phyloP scores from a whole-genome alignment of 371 early-diverging fungal genomes.

The Parasitella parasitica region DNA sequence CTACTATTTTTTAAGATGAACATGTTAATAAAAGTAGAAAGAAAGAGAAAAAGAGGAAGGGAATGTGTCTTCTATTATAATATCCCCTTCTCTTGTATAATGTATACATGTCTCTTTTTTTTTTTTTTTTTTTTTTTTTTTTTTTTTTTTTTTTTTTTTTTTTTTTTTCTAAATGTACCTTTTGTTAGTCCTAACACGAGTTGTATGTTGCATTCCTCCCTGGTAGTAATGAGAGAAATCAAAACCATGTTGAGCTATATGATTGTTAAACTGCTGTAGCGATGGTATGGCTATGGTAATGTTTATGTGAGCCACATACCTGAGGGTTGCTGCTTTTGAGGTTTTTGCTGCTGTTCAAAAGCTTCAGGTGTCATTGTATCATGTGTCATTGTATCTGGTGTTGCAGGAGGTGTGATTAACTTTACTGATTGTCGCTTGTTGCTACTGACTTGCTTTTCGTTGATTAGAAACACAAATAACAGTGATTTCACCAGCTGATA shows the following conservation, averaged over 20 bases:
- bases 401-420: slow-evolving; percentile 8
- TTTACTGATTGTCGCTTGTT: background rate
- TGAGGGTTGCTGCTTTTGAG: background rate
- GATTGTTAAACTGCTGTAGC: background rate
- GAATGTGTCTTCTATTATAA: slow-evolving; percentile 1
- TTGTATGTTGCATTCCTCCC: slow-evolving; percentile 6
- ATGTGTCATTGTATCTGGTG: background rate
- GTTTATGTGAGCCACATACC: background rate
- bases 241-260: background rate
- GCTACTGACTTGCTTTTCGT: background rate
- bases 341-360: background rate
- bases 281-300: too few relatives aligned
- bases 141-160: background rate
- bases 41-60: background rate
- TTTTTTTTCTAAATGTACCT: background rate
- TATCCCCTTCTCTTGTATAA: background rate
- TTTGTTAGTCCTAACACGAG: background rate
- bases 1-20: slow-evolving; percentile 7
- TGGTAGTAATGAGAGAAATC: slow-evolving; percentile 1
- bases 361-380: too few relatives aligned
- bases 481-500: slow-evolving; percentile 9
- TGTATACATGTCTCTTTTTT: background rate
- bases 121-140: background rate
- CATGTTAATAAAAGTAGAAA: background rate
- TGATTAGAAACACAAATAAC: background rate